Evolutionary conservation across 2,329 filamentous ascomycete species (phyloP).

Genomic region (Herpotrichia juniperi): DNA sequence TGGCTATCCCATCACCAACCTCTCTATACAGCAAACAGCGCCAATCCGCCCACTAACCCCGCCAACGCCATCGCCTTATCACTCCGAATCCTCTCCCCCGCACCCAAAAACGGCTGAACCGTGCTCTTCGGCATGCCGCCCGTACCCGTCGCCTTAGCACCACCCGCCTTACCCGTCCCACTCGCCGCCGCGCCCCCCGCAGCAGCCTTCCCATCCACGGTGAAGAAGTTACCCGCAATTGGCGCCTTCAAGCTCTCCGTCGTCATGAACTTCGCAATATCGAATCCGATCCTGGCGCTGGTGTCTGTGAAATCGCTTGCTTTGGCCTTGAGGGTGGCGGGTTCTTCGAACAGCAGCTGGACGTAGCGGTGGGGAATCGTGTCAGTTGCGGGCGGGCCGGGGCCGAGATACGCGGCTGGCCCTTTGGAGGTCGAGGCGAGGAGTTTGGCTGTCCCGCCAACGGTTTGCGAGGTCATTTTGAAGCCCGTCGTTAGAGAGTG

Average conservation of each 20-base stretch:
- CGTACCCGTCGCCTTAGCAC: constrained; percentile 24
- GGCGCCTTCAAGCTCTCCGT: constrained; percentile 30
- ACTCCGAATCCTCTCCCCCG: constrained; percentile 16
- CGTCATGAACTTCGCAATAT: constrained; percentile 34
- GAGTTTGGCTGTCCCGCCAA: constrained; percentile 20
- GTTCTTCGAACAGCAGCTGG: constrained; percentile 40
- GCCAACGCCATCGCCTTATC: constrained; percentile 16
- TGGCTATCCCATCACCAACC: not conserved
- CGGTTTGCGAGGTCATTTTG: constrained; percentile 37
- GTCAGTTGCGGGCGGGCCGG: constrained; percentile 40
- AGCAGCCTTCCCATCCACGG: constrained; percentile 33
- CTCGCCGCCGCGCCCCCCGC: constrained; percentile 5
- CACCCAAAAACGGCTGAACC: constrained; percentile 25
- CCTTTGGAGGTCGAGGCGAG: constrained; percentile 35
- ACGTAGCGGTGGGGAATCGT: constrained; percentile 43
- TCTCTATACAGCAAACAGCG: constrained; percentile 15
- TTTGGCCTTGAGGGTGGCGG: constrained; percentile 25
- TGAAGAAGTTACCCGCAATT: constrained; percentile 43
- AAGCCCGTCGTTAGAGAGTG: constrained; percentile 42
- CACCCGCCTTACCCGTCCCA: constrained; percentile 5
- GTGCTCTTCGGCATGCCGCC: constrained; percentile 21
- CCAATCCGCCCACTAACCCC: constrained; percentile 20
- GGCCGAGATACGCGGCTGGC: constrained; percentile 38
- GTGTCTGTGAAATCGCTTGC: constrained; percentile 28
- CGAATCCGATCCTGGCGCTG: constrained; percentile 32